These are phyloP conservation scores for Debaryomycetaceae sp. DNA, from an alignment of 1,139 yeast genomes.

Conservation along the genomic window DNA sequence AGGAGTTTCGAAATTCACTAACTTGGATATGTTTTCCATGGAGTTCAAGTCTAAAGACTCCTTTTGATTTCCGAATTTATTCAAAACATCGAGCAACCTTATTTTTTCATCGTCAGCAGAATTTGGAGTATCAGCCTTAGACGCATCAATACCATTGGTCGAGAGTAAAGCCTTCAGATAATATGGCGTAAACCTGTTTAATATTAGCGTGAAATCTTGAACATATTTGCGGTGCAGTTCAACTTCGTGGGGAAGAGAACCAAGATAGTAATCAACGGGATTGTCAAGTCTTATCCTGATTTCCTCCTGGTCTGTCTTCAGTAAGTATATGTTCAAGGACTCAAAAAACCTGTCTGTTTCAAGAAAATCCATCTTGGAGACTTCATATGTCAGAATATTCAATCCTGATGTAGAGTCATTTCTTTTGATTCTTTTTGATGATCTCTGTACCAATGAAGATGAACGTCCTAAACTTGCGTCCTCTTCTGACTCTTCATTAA, in stretches of 20 bases:
- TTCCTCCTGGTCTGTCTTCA: neutral
- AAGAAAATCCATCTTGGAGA: constrained; percentile 21
- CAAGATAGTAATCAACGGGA: constrained; percentile 19
- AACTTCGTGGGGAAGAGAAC: neutral
- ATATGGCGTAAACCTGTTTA: constrained; percentile 19
- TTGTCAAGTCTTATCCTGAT: constrained; percentile 10
- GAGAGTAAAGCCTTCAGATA: neutral
- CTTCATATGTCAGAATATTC: constrained; percentile 15
- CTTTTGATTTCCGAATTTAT: constrained; percentile 28
- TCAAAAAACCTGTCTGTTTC: constrained; percentile 24
- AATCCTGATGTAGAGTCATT: constrained; percentile 15
- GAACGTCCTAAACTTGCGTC: neutral
- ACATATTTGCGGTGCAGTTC: constrained; percentile 9
- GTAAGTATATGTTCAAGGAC: constrained; percentile 15
- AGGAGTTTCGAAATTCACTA: constrained; percentile 14
- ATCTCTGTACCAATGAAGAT: constrained; percentile 20
- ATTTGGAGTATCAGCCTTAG: constrained; percentile 1
- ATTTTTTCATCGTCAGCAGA: constrained; percentile 29
- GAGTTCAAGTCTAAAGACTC: constrained; percentile 8
- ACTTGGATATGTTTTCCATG: constrained; percentile 7
- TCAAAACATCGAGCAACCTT: constrained; percentile 36
- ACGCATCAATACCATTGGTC: neutral
- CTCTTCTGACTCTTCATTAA: constrained; percentile 5
- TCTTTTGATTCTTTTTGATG: constrained; percentile 37
- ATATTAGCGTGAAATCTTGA: constrained; percentile 22